These are phyloP conservation scores for Saccharomyces hybrid DNA, from an alignment of 1,139 yeast species.

Conservation along the genomic window DNA sequence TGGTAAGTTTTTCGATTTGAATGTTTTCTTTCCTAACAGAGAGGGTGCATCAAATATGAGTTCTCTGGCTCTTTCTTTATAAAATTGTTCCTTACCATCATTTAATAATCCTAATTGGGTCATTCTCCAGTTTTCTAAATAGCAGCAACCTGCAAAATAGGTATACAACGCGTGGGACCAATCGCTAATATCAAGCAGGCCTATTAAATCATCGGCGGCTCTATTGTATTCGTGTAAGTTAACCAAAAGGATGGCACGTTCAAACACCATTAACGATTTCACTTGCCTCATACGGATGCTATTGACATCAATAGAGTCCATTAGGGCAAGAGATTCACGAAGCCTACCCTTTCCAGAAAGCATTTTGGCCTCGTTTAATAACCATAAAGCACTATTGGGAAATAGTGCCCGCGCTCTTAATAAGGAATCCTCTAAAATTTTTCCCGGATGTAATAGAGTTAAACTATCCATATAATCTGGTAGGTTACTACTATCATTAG, in stretches of 20 bases:
- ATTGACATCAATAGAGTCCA: constrained; percentile 64
- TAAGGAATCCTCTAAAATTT: constrained; percentile 42
- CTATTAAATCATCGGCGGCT: constrained; percentile 70
- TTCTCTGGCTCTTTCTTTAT: constrained; percentile 53
- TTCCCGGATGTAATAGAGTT: constrained; percentile 46
- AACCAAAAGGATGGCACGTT: constrained; percentile 71
- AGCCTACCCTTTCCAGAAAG: constrained; percentile 72
- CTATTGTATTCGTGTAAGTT: constrained; percentile 71
- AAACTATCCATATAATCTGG: constrained; percentile 36
- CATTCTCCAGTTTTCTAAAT: constrained; percentile 72
- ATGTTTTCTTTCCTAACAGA: constrained; percentile 55
- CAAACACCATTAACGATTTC: constrained; percentile 79
- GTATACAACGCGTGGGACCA: constrained; percentile 91
- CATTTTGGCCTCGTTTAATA: constrained; percentile 83
- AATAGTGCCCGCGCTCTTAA: constrained; percentile 62
- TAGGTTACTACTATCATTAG: constrained; percentile 10
- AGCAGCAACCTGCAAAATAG: constrained; percentile 82
- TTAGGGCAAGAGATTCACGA: constrained; percentile 55
- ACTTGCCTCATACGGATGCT: constrained; percentile 82
- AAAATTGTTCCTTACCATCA: constrained; percentile 39
- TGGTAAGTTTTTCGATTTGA: constrained; percentile 80
- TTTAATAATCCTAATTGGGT: constrained; percentile 42
- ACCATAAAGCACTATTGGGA: constrained; percentile 89
- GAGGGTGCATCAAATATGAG: constrained; percentile 62
- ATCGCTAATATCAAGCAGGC: constrained; percentile 64